Evolutionary conservation across 108 stramenopile species (phyloP).

Genomic region (Skeletonema tropicum): DNA sequence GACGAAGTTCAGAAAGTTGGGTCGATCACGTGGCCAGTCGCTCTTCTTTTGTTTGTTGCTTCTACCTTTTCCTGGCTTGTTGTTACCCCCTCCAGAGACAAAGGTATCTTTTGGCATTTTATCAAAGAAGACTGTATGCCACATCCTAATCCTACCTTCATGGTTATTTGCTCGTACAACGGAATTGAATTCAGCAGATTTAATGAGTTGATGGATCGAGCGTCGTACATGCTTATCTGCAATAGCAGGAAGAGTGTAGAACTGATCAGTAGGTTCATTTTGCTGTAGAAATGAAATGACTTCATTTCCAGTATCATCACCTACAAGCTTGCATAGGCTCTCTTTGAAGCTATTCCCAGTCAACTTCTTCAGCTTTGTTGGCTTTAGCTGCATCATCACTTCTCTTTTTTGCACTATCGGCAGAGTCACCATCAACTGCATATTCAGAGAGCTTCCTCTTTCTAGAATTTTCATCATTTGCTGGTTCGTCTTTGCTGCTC

Average conservation of each 20-base stretch:
- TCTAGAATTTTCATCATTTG: neutral
- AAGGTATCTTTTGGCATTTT: conserved; percentile 76
- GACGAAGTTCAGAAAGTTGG: conserved; percentile 83
- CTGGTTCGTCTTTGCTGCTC: neutral
- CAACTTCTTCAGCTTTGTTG: conserved; percentile 3
- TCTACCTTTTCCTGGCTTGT: conserved; percentile 13
- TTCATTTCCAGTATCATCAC: conserved; percentile 44
- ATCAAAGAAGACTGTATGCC: conserved; percentile 69
- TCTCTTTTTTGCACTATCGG: neutral
- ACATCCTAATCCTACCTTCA: conserved; percentile 72
- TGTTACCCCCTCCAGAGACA: conserved; percentile 24
- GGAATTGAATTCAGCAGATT: conserved; percentile 39
- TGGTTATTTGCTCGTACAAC: conserved; percentile 71
- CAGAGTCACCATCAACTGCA: neutral
- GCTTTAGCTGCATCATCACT: conserved; percentile 15
- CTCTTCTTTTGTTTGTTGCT: conserved; percentile 20
- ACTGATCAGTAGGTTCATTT: conserved; percentile 45
- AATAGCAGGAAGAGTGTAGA: conserved; percentile 58
- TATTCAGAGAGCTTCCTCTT: conserved; percentile 23
- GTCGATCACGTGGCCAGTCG: conserved; percentile 73
- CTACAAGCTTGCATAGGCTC: conserved; percentile 32
- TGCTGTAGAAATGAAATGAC: conserved; percentile 51
- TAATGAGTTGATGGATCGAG: conserved; percentile 65
- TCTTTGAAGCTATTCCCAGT: conserved; percentile 33
- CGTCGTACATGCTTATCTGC: conserved; percentile 66